Evolutionary conservation across 768 basidiomycete species (phyloP), one percentile per base, ranked within the genome.

Genomic region (Mycena capillaripes): DNA sequence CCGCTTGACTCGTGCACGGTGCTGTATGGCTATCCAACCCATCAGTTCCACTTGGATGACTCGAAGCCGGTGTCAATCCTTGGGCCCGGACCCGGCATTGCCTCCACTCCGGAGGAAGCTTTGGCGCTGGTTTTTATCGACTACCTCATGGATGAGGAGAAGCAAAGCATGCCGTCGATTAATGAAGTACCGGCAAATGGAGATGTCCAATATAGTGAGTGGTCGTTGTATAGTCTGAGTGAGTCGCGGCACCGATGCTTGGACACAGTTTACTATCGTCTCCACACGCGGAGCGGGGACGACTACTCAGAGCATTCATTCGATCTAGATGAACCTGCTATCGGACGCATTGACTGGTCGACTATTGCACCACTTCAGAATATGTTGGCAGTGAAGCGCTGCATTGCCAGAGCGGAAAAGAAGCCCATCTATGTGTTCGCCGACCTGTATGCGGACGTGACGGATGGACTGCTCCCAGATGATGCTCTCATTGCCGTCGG

Each of bases 211-310:
- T 40, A 60, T 21, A 17, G 58, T 68, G 57, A 36, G 66, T 42
- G 21, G 3, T 29, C 10, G 27, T 17, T 40, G 14, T 40, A 16
- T 1, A 14, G 25, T 16, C 30, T 11, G n/a, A 27, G 25, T 29
- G 25, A 38, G n/a, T 32, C 12, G 8, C 19, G 10, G 4, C 25
- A 16, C 25, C 8, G 7, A 11, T 7, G 23, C 27, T 14, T 10
- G 7, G 3, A 9, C 11, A 4, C 27, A 66, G 66, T 66, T 2
- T 66, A 66, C 23, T 50, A 68, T 25, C 66, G 56, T 10, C 56
- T 60, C 1, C n/a, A 58, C 32, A 50, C 46, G 2, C 44, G 29
- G 3, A 27, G 17, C 19, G 46, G 46, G 2, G 46, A 60, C 2
- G 66, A 60, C 23, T 3, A 1, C 16, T 59, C 48, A 5, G n/a